Base-by-base conservation (phyloP, 2,329 filamentous ascomycete genomes). In the Diplodia mutila region DNA sequence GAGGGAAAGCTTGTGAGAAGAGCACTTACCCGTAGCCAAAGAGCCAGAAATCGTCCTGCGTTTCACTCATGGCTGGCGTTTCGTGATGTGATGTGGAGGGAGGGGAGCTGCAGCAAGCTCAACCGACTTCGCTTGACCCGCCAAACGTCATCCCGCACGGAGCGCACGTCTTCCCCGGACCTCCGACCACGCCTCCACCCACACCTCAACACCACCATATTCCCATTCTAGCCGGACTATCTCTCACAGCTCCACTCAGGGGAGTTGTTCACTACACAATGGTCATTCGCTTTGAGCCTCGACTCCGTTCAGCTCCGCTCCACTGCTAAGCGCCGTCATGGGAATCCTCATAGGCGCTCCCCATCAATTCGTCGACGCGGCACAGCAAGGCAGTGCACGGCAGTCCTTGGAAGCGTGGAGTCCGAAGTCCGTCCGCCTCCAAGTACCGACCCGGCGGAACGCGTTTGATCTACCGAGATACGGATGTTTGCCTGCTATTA, bases 11-110 rank as follows among this genome's bases (percentile, higher is more conserved):
- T 37, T 37, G 59, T 46, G 61, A 57, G 72, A 69, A 37, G 46
- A 2, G 32, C 18, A 54, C 85, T 72, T 83, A 97, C 94, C 94
- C 95, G 76, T 98, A 99, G 70, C 95, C 95, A 80, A 97, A 98
- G 54, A 99, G 84, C 95, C 95, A 99, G 74, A 98, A 93, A 76
- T 97, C 92, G 42, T 86, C 83, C 27, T 82, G 65, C 3, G 46
- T 23, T 46, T 68, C 67, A 34, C 21, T 59, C 66, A 67, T 67
- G 11, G 27, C 27, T 52, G 25, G 9, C 7, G 34, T 21, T 7
- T 21, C 29, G 53, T 18, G 18, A 37, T 21, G 25, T 54, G 11
- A 6, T 21, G 57, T n/a, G 55, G 46, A 34, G 42, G 42, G 46
- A 12, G 3, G 18, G 46, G 29, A 49, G 27, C 32, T 53, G 29